phyloP scores from a whole-genome alignment of 1,284 basidiomycete genomes.

The Rhodotorula mucilaginosa region DNA sequence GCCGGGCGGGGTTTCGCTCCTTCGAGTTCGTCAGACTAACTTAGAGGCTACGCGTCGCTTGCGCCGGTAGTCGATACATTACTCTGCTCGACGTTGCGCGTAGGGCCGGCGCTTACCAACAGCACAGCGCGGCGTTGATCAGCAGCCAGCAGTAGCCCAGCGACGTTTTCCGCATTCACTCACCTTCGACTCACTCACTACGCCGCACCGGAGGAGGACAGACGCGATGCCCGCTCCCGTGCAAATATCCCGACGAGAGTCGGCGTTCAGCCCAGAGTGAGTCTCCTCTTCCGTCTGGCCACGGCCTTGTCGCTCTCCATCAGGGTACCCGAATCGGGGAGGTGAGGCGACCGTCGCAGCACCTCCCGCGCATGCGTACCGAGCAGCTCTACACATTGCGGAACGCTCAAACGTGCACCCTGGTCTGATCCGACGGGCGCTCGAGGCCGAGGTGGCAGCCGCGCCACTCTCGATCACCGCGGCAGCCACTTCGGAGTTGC shows the following conservation, averaged over 20 bases:
- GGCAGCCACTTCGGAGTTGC: not conserved
- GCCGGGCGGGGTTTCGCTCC: too few species aligned
- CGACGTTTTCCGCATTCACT: not conserved
- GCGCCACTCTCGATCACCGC: not conserved
- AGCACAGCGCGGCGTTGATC: too few species aligned
- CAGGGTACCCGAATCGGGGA: not conserved
- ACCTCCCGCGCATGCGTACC: not conserved
- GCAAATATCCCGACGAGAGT: conserved; percentile 22
- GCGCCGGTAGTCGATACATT: too few species aligned
- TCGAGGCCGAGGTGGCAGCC: not conserved
- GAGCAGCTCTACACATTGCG: not conserved
- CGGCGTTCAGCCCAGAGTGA: conserved; percentile 28
- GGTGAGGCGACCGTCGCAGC: too few species aligned
- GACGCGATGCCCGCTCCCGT: conserved; percentile 28
- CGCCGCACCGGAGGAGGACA: too few species aligned
- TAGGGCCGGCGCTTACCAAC: too few species aligned
- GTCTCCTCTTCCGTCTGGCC: not conserved
- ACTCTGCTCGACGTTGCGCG: too few species aligned
- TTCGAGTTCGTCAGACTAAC: too few species aligned
- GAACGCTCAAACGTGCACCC: not conserved
- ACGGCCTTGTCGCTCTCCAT: not conserved
- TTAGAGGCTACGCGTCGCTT: too few species aligned
- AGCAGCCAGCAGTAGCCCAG: too few species aligned
- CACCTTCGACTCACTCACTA: not conserved
- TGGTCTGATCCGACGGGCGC: not conserved